phyloP scores from a whole-genome alignment of 1,139 yeast species.

The Yamadazyma dendronema region DNA sequence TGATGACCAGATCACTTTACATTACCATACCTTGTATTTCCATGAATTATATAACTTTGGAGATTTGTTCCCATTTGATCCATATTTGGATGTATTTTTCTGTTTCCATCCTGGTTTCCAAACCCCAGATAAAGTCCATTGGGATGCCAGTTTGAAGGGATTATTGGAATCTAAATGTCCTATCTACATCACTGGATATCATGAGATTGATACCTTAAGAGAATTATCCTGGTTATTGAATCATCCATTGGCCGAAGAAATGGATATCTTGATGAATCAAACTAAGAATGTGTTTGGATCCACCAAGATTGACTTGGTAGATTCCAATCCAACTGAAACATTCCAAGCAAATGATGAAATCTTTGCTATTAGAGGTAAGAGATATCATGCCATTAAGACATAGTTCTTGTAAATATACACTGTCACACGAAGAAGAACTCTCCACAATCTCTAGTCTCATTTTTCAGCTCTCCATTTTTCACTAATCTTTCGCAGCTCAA shows the following conservation, averaged over 20 bases:
- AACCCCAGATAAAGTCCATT: conserved; percentile 76
- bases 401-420: conserved; percentile 17
- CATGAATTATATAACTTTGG: conserved; percentile 87
- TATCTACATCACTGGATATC: conserved; percentile 86
- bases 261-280: conserved; percentile 79
- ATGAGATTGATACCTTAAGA: conserved; percentile 63
- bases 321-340: conserved; percentile 85
- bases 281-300: conserved; percentile 74
- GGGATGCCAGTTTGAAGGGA: conserved; percentile 84
- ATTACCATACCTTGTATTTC: conserved; percentile 88
- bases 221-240: conserved; percentile 74
- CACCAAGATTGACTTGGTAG: conserved; percentile 92
- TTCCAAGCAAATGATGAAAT: conserved; percentile 88
- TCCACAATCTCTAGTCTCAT: too few species aligned
- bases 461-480: not conserved
- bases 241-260: conserved; percentile 59
- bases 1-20: conserved; percentile 72
- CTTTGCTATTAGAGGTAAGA: conserved; percentile 92
- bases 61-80: conserved; percentile 97
- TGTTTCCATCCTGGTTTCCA: conserved; percentile 94
- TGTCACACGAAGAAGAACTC: not conserved
- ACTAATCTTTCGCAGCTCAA: not conserved
- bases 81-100: conserved; percentile 89
- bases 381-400: conserved; percentile 76
- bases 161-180: conserved; percentile 91